Evolutionary conservation across 2,329 filamentous ascomycete species (phyloP).

Genomic region (Capronia coronata): DNA sequence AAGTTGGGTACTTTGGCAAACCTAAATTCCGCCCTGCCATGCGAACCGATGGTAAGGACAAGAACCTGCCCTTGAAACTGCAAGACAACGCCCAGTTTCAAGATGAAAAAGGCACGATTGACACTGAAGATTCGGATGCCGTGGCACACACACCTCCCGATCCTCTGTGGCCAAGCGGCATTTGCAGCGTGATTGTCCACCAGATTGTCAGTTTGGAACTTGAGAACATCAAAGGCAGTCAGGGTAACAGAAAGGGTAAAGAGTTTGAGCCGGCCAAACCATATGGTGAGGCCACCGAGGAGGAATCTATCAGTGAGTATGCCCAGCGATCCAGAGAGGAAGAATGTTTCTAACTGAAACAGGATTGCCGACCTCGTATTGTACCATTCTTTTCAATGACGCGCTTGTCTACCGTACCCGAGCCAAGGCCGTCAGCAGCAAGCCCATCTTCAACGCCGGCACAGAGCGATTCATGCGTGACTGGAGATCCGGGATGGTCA

Average conservation of each 20-base stretch:
- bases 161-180: slow-evolving; percentile 88
- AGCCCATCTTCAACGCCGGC: slow-evolving; percentile 95
- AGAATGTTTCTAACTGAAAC: slow-evolving; percentile 2
- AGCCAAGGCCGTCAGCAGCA: slow-evolving; percentile 84
- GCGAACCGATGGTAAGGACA: slow-evolving; percentile 78
- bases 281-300: slow-evolving; percentile 79
- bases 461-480: slow-evolving; percentile 90
- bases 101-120: slow-evolving; percentile 75
- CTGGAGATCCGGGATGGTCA: slow-evolving; percentile 82
- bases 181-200: slow-evolving; percentile 80
- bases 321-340: background rate
- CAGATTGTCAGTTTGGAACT: slow-evolving; percentile 93
- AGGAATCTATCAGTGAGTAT: slow-evolving; percentile 56
- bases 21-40: slow-evolving; percentile 78
- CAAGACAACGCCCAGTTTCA: slow-evolving; percentile 70
- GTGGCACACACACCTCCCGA: slow-evolving; percentile 87
- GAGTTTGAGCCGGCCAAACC: slow-evolving; percentile 85
- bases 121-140: slow-evolving; percentile 70
- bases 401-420: slow-evolving; percentile 76
- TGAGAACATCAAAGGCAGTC: slow-evolving; percentile 80
- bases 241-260: slow-evolving; percentile 70
- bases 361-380: slow-evolving; percentile 82
- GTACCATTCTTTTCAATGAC: slow-evolving; percentile 57
- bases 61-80: slow-evolving; percentile 65
- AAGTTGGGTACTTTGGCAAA: slow-evolving; percentile 91